Evolutionary conservation across 2,329 filamentous ascomycete genomes (phyloP), one percentile per base, ranked within the genome.

Genomic region (Arthrobotrys conoides): DNA sequence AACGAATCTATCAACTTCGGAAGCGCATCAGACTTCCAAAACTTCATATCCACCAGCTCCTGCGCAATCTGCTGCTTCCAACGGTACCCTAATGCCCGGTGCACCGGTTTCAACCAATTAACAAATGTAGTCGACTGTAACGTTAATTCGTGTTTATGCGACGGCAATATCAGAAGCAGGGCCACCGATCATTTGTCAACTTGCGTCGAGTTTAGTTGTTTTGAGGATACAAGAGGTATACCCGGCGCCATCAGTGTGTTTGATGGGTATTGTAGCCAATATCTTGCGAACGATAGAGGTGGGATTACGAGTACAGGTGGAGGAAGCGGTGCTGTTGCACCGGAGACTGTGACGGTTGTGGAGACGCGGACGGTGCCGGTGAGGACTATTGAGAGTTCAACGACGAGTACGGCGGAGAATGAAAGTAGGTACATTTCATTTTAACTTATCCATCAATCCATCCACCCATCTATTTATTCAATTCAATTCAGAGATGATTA

Each of bases 171-270:
- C 16, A 44, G 38, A 9, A 44, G 38, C 38, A 44, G 38, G 38
- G 38, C 38, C 38, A 44, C 38, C 38, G 38, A 44, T 44, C 38
- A 44, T 44, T 44, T 44, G 38, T 44, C 38, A n/a, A 44, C 38
- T 44, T 44, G 38, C 38, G 38, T 44, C 38, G 38, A 44, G 38
- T 44, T 44, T 44, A 44, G 38, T 44, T 44, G 38, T 44, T 44
- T 44, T n/a, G 38, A 44, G 38, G 38, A 44, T 44, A 44, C 38
- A 44, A 44, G 38, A 12, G 38, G 38, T 44, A 44, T 44, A 44
- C 38, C 38, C 10, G 38, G 16, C 10, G 38, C 38, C 38, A 44
- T 44, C 10, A 44, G 38, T 12, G 38, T 44, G 16, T 44, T 44
- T 44, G 38, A 44, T n/a, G 38, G 38, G 16, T 44, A 44, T 30